Evolutionary conservation across 345 rosid genomes (phyloP).

Genomic region (Melaleuca alternifolia): DNA sequence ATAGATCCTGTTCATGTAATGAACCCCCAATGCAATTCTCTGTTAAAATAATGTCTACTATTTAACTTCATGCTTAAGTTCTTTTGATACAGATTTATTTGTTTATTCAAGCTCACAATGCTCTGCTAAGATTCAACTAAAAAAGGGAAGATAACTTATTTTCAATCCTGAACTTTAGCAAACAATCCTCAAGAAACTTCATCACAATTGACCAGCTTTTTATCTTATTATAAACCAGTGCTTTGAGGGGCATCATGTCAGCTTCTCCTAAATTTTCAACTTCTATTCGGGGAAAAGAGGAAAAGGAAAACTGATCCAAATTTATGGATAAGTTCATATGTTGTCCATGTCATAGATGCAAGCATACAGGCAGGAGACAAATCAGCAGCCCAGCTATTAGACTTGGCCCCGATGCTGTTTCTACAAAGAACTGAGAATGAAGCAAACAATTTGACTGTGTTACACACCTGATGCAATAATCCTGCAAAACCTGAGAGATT

Average conservation of each 20-base stretch:
- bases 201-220: background rate
- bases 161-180: background rate
- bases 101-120: background rate
- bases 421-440: background rate
- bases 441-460: background rate
- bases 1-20: background rate
- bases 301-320: background rate
- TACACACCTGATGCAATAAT: constrained; percentile 6
- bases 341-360: background rate
- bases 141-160: background rate
- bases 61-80: background rate
- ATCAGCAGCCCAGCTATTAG: background rate
- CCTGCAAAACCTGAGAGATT: background rate
- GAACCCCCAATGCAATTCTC: background rate
- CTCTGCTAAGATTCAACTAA: background rate
- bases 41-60: background rate
- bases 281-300: background rate
- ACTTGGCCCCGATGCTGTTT: background rate
- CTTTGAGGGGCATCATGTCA: background rate
- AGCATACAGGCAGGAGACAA: background rate
- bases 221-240: background rate
- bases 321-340: background rate
- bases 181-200: background rate
- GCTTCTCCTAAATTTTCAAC: background rate
- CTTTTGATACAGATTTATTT: background rate